Base-by-base conservation (phyloP, 495 filamentous ascomycete genomes). In the Talaromyces stipitatus region DNA sequence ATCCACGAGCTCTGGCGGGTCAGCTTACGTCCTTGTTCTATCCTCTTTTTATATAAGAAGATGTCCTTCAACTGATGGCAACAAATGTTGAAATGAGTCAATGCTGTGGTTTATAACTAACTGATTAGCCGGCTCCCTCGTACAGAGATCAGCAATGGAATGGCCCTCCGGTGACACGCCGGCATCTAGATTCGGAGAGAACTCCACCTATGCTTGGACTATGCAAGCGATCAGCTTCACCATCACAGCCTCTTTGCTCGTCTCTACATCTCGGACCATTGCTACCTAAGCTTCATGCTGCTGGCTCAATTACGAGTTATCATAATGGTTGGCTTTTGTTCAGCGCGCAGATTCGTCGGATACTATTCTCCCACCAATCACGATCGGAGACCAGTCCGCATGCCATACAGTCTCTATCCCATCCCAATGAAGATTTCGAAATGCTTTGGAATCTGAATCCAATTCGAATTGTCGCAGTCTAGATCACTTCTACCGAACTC, bases 291-390 rank as follows among this genome's bases (percentile, higher is more conserved):
- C n/a, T n/a, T n/a, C n/a, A n/a, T n/a, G n/a, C 14, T 5, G 32
- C 32, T 16, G 18, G 16, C 36, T 16, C 16, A 16, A 41, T 41
- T 10, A 41, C 36, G 16, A 5, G 36, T 41, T 14, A 4, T 38
- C 33, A 20, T 4, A 47, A 64, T 65, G 58, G 50, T 38, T 47
- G 56, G 50, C 52, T 12, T 38, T 54, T 36, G 62, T 47, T 28
- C 54, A 53, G 36, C 12, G 43, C 58, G 27, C 58, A 54, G 60
- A 48, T 59, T 48, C n/a, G 56, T 53, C 58, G 55, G 56, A 62
- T 54, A 45, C 57, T 24, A 58, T 64, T 66, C 57, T 66, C 67
- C 69, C 72, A 69, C 69, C 72, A 73, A 73, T 74, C 30, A 64
- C n/a, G 24, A 20, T 18, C 24, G 10, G 14, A 3, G 12, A 18